Evolutionary conservation across 441 rosid genomes (phyloP), one percentile per base, ranked within the genome.

Genomic region (Adansonia rubrostipa): DNA sequence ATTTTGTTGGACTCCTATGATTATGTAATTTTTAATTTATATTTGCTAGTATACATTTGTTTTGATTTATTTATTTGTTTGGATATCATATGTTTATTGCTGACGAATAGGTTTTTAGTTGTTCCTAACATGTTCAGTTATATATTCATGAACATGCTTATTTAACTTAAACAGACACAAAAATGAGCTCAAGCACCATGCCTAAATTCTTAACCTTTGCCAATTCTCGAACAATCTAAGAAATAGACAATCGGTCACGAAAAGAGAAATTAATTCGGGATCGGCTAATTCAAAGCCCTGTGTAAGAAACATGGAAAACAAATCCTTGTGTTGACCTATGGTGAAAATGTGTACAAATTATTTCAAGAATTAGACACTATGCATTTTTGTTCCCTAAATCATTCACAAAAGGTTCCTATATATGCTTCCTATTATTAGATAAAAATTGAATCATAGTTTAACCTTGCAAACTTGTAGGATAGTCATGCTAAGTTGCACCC

Each of bases 381-480:
- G n/a, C 7, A 47, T 9, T 67, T 17, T 44, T 9, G 15, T 67
- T 44, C 33, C 10, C 33, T 17, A 44, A n/a, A 66, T 66, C 14
- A n/a, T 45, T 66, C 51, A 9, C 8, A 42, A 8, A 19, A 66
- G 33, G 5, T 66, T 66, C 28, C 11, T 42, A 9, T 40, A 8
- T 42, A 17, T 66, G 20, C 17, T 42, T 42, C 51, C 51, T 17
- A 10, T 7, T 17, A 42, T 40, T 24, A 66, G 47, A 19, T 45
- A 53, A 67, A 44, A 22, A 10, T 15, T 67, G n/a, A 67, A 67
- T 44, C 5, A 22, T 61, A 61, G 33, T 67, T 67, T 67, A 67
- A 44, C 53, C 54, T 67, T 44, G 53, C 33, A 9, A 67, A 67
- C 36, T 44, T 44, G 70, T 19, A 67, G 48, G 53, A 17, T 67